Conservation (phyloP, 2,329 filamentous ascomycete genomes). For the Pleurostoma richardsiae region DNA sequence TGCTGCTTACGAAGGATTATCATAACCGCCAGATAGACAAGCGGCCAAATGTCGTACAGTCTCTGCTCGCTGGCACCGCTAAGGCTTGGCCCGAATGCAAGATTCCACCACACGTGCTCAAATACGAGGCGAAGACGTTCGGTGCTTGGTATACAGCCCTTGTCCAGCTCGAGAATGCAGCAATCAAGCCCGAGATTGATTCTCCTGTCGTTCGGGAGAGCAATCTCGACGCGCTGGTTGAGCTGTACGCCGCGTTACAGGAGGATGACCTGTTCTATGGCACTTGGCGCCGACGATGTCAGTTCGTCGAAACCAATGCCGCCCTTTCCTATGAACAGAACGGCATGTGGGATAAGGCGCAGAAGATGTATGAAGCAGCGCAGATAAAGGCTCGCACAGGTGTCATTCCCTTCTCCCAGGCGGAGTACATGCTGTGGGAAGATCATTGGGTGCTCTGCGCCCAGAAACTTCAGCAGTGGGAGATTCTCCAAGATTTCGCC, state of each 20-base stretch:
- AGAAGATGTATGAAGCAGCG: conserved; percentile 91
- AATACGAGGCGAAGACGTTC: conserved; percentile 89
- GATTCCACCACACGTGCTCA: conserved; percentile 91
- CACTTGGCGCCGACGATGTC: conserved; percentile 89
- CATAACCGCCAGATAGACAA: conserved; percentile 92
- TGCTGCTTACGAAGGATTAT: conserved; percentile 88
- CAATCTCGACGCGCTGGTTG: conserved; percentile 91
- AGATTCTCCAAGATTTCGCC: conserved; percentile 93
- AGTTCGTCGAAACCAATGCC: conserved; percentile 96
- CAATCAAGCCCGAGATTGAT: conserved; percentile 78
- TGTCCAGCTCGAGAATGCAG: conserved; percentile 83
- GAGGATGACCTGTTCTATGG: conserved; percentile 98
- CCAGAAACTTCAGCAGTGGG: conserved; percentile 98
- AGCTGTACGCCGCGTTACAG: conserved; percentile 83
- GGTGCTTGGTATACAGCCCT: conserved; percentile 97
- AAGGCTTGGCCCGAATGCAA: conserved; percentile 83
- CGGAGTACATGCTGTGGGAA: conserved; percentile 99
- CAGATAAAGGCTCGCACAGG: conserved; percentile 96
- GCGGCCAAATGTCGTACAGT: conserved; percentile 91
- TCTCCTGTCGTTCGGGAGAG: conserved; percentile 83
- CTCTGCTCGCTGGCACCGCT: conserved; percentile 81
- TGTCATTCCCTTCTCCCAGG: conserved; percentile 91
- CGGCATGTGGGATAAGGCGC: conserved; percentile 98
- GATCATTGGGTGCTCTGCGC: conserved; percentile 98
- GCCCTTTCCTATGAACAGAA: conserved; percentile 97